phyloP scores from a whole-genome alignment of 495 filamentous ascomycete genomes.

The Annulohypoxylon moriforme region DNA sequence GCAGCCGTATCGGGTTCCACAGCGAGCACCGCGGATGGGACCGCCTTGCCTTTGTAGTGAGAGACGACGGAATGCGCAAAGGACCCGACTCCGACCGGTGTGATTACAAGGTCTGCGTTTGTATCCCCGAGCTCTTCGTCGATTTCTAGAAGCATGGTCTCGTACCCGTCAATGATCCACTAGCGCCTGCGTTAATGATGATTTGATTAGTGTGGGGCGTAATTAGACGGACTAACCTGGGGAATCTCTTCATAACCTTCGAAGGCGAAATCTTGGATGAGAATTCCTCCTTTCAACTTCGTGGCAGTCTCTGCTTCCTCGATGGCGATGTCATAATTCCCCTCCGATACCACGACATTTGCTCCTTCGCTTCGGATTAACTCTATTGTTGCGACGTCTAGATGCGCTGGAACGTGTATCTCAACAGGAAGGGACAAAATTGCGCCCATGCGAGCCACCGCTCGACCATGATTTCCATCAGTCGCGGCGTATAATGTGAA shows the following conservation, averaged over 20 bases:
- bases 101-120: not conserved
- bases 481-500: slow-evolving; percentile 60
- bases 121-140: not conserved
- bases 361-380: slow-evolving; percentile 70
- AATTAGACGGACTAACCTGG: slow-evolving; percentile 37
- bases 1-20: slow-evolving; percentile 9
- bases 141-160: slow-evolving; percentile 2
- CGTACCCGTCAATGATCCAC: slow-evolving; percentile 7
- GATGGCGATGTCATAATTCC: slow-evolving; percentile 71
- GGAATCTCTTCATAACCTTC: slow-evolving; percentile 71
- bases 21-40: not conserved
- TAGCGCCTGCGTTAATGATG: not conserved
- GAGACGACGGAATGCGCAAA: slow-evolving; percentile 6
- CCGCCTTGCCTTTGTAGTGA: slow-evolving; percentile 3
- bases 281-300: slow-evolving; percentile 51
- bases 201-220: not conserved
- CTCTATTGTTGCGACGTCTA: slow-evolving; percentile 62
- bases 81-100: slow-evolving; percentile 1
- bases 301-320: slow-evolving; percentile 54
- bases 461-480: slow-evolving; percentile 79
- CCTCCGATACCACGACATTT: slow-evolving; percentile 60
- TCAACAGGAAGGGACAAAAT: slow-evolving; percentile 61
- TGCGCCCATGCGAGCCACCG: slow-evolving; percentile 72
- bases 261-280: slow-evolving; percentile 75
- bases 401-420: slow-evolving; percentile 68